A percentile compares a stretch with the other conserved stretches of the same genome.
Conservation (phyloP, 148 eudicot species). For the Rhododendron molle region DNA sequence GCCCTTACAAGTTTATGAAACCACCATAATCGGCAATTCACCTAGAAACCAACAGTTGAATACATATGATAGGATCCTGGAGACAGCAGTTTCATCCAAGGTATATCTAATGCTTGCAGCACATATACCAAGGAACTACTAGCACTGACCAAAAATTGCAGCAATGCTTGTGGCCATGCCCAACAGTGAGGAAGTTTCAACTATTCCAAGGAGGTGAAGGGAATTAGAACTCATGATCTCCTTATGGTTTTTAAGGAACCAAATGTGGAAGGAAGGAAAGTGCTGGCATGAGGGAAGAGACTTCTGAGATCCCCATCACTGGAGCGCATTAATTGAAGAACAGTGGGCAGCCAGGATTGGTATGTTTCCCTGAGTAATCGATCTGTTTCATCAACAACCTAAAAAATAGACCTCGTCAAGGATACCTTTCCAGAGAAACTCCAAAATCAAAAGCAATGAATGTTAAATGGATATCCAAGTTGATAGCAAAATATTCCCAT, state of each 20-base stretch:
- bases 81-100: neutral
- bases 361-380: slow-evolving; percentile 83
- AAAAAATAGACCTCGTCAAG: slow-evolving; percentile 19
- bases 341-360: slow-evolving; percentile 94
- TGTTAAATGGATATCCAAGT: neutral
- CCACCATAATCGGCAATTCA: neutral
- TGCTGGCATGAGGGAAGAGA: slow-evolving; percentile 24
- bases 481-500: neutral
- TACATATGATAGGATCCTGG: neutral
- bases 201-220: neutral
- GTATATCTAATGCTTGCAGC: neutral
- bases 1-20: neutral
- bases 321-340: slow-evolving; percentile 52
- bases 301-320: slow-evolving; percentile 28
- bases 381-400: slow-evolving; percentile 99
- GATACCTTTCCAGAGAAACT: neutral
- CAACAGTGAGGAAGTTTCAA: slow-evolving; percentile 1
- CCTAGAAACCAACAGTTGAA: neutral
- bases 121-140: neutral
- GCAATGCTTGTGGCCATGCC: neutral
- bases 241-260: slow-evolving; percentile 70
- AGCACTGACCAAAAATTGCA: neutral
- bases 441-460: neutral
- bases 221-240: slow-evolving; percentile 48
- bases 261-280: slow-evolving; percentile 27